These are phyloP conservation scores for Purshia tridentata DNA, from an alignment of 306 rosid species.

Conservation along the genomic window DNA sequence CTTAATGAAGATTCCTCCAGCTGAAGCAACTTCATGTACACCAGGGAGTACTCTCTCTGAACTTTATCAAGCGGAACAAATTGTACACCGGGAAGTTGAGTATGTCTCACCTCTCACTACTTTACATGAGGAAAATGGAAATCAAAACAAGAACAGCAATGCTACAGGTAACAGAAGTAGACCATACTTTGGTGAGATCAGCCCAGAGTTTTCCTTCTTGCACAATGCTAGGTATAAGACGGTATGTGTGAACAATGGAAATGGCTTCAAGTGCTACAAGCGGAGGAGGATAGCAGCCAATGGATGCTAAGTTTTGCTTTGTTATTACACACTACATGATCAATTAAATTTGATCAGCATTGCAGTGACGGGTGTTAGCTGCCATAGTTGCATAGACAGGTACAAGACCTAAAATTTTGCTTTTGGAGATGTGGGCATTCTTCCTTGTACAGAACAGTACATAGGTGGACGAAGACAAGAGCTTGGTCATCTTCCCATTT, in stretches of 20 bases:
- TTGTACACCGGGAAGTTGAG: constrained; percentile 34
- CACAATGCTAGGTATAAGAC: constrained; percentile 14
- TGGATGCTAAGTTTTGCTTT: not conserved
- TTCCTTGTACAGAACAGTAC: too few relatives aligned
- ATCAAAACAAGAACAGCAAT: constrained; percentile 29
- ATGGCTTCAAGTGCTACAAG: constrained; percentile 31
- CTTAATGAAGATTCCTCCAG: constrained; percentile 36
- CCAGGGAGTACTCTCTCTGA: constrained; percentile 49
- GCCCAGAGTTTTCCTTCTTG: constrained; percentile 16
- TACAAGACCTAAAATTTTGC: too few relatives aligned
- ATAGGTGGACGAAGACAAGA: too few relatives aligned
- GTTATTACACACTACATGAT: not conserved
- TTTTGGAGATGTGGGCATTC: too few relatives aligned
- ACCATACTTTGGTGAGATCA: constrained; percentile 26
- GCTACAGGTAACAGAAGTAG: constrained; percentile 26
- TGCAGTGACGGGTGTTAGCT: not conserved
- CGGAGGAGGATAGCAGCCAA: constrained; percentile 39
- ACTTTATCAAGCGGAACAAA: constrained; percentile 36
- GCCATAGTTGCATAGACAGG: too few relatives aligned
- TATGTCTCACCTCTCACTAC: constrained; percentile 43
- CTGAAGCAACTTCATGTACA: constrained; percentile 27
- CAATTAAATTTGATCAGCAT: constrained; percentile 1
- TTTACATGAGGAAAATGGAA: constrained; percentile 14
- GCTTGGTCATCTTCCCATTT: too few relatives aligned
- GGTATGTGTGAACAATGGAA: constrained; percentile 1